Conservation (phyloP, 441 rosid species). For the Viola pubescens region DNA sequence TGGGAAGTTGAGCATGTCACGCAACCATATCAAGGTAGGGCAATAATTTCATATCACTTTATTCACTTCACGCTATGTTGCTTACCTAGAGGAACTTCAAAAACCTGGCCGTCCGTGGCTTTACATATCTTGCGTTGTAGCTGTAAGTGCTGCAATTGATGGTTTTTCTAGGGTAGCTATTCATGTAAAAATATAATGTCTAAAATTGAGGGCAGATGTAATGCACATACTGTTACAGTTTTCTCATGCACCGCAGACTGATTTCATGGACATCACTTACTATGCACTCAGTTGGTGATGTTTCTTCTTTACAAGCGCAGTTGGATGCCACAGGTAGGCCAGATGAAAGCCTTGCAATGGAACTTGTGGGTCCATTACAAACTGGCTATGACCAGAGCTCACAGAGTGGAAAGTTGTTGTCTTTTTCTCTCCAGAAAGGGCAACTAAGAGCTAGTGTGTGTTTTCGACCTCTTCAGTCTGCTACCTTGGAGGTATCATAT, state of each 20-base stretch:
- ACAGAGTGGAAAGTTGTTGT: slow-evolving; percentile 61
- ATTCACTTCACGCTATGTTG: not conserved
- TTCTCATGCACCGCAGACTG: too few species aligned
- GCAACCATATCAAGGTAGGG: slow-evolving; percentile 57
- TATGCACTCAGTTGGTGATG: too few species aligned
- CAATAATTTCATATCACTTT: slow-evolving; percentile 16
- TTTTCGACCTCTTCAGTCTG: slow-evolving; percentile 71
- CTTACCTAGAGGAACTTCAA: slow-evolving; percentile 3
- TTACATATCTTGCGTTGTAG: not conserved
- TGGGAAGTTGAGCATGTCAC: slow-evolving; percentile 78
- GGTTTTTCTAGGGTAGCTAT: not conserved
- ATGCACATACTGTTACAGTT: slow-evolving; percentile 1
- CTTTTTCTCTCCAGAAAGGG: slow-evolving; percentile 87
- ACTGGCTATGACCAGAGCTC: slow-evolving; percentile 45
- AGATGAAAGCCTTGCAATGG: slow-evolving; percentile 86
- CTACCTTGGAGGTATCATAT: slow-evolving; percentile 78
- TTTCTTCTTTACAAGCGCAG: slow-evolving; percentile 36
- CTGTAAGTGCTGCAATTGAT: not conserved
- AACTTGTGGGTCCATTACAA: slow-evolving; percentile 64
- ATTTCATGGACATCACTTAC: too few species aligned
- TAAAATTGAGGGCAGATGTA: slow-evolving; percentile 4
- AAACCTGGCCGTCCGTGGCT: slow-evolving; percentile 12
- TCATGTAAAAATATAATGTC: not conserved
- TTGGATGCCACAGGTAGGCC: slow-evolving; percentile 87
- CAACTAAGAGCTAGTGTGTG: slow-evolving; percentile 79